Base-by-base conservation (phyloP, 2,329 filamentous ascomycete species). In the Hypoxylon sp. region DNA sequence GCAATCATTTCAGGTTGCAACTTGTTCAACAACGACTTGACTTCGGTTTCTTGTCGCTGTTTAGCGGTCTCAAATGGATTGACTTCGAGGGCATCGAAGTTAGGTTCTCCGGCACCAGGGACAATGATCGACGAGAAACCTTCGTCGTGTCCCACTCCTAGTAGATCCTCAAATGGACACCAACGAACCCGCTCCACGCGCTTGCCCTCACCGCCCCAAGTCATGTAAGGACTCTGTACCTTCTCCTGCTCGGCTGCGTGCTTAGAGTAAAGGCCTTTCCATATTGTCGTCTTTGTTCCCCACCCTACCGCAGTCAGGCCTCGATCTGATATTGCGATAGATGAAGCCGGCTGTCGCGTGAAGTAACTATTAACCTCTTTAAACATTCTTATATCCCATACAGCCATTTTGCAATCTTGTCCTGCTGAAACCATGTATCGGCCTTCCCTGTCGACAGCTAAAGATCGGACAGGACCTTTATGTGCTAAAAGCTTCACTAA, bases 1-100 rank as follows among this genome's bases (percentile, higher is more conserved):
- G 94, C 93, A 70, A 99, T 99, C 94, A 98, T 99, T 78, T 97
- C 95, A 2, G 96, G 95, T 76, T 95, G 90, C 53, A 99, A 86
- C 84, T 99, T 99, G 85, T 97, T 97, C 75, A 99, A 89, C 71
- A 99, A 86, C 11, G 88, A 86, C 84, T 92, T 94, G 79, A 99
- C 94, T 81, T 99, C 96, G 56, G 88, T 87, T 81, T 99, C 96
- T 81, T 97, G 95, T 76, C 96, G 89, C 83, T 98, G 95, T 82
- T 96, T 97, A 76, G 85, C 87, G 59, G 92, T 97, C 83, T 98
- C 96, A 86, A 95, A 98, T 35, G 96, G 96, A 84, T 99, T 99
- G 74, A 91, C 86, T 81, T 99, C 96, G 60, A 98, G 85, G 2
- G 94, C 92, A 80, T 99, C 96, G 79, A 93, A 98, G 86, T 98